A percentile compares a stretch with the other conserved stretches of the same genome.
phyloP scores from a whole-genome alignment of 2,329 filamentous ascomycete species.

The Mycogone perniciosa region DNA sequence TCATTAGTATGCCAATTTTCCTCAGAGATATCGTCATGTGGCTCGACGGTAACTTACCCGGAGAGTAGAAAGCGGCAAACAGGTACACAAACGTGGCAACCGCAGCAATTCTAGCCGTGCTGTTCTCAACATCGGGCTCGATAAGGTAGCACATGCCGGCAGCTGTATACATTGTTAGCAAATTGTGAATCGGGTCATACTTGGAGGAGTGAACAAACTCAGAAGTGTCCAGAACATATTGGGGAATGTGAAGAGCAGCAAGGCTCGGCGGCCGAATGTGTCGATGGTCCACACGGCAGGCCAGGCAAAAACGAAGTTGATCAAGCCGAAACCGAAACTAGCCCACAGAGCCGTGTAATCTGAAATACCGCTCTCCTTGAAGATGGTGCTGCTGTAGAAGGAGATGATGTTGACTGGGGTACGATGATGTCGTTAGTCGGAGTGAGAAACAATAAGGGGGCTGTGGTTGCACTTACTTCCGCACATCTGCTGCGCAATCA shows the following conservation, averaged over 20 bases:
- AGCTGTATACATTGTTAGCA: constrained; percentile 14
- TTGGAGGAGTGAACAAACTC: constrained; percentile 15
- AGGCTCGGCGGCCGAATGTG: constrained; percentile 53
- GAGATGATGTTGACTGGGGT: constrained; percentile 39
- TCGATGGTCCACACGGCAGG: constrained; percentile 60
- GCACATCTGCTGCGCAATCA: constrained; percentile 60
- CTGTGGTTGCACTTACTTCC: constrained; percentile 29
- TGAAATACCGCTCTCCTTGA: constrained; percentile 35
- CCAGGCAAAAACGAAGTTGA: constrained; percentile 59
- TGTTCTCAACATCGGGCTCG: constrained; percentile 23
- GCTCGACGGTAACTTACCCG: constrained; percentile 29
- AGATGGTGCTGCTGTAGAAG: constrained; percentile 43
- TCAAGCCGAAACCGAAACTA: constrained; percentile 41
- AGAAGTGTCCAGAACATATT: constrained; percentile 56
- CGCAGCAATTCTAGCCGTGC: constrained; percentile 40
- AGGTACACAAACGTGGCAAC: constrained; percentile 57
- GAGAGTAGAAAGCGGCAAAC: constrained; percentile 58
- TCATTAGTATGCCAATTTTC: neutral
- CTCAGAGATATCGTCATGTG: neutral
- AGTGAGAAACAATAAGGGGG: constrained; percentile 4
- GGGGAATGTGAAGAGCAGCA: constrained; percentile 58
- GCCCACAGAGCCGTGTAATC: constrained; percentile 34
- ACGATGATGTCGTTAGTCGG: constrained; percentile 13
- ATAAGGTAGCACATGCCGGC: constrained; percentile 31
- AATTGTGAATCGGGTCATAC: neutral